A percentile compares a stretch with the other conserved stretches of the same genome.
These are phyloP conservation scores for Aechmea fasciata DNA, from an alignment of 176 grass and related monocot genomes.

Conservation along the genomic window DNA sequence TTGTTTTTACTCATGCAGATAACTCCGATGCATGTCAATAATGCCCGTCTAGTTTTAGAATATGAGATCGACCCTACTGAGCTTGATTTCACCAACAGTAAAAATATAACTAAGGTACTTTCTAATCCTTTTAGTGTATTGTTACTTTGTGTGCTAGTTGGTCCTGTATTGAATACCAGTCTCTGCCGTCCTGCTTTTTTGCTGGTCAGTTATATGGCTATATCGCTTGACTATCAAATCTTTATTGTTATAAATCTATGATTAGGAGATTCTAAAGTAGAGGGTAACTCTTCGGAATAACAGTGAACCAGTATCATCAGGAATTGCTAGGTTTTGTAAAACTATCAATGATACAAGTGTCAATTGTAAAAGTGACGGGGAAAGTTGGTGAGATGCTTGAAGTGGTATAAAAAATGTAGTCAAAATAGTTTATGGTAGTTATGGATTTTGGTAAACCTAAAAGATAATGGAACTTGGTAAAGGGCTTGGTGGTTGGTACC, in stretches of 20 bases:
- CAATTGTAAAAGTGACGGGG: no score
- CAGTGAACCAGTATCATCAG: no score
- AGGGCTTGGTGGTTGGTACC: no score
- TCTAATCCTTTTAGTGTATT: neutral
- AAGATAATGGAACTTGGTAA: no score
- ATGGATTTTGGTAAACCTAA: no score
- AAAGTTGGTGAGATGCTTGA: no score
- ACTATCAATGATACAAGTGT: no score
- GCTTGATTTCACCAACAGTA: conserved; percentile 69
- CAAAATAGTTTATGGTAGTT: no score
- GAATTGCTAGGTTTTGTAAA: no score
- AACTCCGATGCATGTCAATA: conserved; percentile 73
- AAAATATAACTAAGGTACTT: conserved; percentile 59
- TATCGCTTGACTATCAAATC: neutral
- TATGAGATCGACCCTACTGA: conserved; percentile 69
- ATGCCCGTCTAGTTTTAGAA: conserved; percentile 65
- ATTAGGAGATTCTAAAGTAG: neutral
- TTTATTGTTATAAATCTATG: neutral
- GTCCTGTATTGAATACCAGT: neutral
- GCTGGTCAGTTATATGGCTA: neutral
- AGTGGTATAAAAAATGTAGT: no score
- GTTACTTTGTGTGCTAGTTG: neutral
- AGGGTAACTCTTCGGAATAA: neutral
- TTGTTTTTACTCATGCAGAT: conserved; percentile 43
- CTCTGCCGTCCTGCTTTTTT: conserved; percentile 7